These are phyloP conservation scores for Boletellus emodensis DNA, from an alignment of 768 basidiomycete genomes.

Conservation along the genomic window DNA sequence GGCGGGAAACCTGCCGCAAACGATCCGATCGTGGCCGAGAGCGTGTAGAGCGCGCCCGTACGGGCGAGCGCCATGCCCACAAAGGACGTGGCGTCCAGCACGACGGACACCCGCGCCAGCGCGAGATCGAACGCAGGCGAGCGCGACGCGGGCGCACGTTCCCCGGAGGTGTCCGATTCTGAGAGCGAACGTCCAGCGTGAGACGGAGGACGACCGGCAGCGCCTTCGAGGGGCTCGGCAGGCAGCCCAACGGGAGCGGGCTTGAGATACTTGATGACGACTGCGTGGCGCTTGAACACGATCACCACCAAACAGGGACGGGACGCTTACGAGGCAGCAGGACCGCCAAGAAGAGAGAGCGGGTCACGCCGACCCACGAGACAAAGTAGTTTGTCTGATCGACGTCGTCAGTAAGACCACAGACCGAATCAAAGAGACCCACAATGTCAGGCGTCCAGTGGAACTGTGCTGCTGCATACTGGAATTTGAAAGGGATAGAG, in stretches of 20 bases:
- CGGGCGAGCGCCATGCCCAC: conserved; percentile 45
- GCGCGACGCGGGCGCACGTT: background rate
- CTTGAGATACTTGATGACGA: conserved; percentile 52
- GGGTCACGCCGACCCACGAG: conserved; percentile 47
- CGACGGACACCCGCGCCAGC: conserved; percentile 58
- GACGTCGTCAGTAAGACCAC: background rate
- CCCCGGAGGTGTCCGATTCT: background rate
- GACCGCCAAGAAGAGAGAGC: conserved; percentile 52
- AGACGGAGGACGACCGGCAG: background rate
- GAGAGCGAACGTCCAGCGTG: background rate
- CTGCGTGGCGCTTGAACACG: conserved; percentile 29
- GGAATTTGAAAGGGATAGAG: conserved; percentile 53
- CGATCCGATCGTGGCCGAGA: conserved; percentile 48
- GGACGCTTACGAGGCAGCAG: conserved; percentile 55
- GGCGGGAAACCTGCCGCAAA: conserved; percentile 64
- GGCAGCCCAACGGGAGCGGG: conserved; percentile 31
- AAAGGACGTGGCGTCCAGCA: conserved; percentile 53
- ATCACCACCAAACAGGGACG: background rate
- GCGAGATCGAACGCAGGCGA: conserved; percentile 56
- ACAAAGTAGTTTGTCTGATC: conserved; percentile 71
- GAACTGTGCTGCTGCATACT: conserved; percentile 60
- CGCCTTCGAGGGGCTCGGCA: conserved; percentile 17
- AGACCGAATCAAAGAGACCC: conserved; percentile 13
- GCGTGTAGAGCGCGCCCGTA: conserved; percentile 47
- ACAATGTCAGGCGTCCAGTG: conserved; percentile 67